These are phyloP conservation scores for Blastocrithidia nonstop DNA, from an alignment of 208 protist genomes.

Conservation along the genomic window DNA sequence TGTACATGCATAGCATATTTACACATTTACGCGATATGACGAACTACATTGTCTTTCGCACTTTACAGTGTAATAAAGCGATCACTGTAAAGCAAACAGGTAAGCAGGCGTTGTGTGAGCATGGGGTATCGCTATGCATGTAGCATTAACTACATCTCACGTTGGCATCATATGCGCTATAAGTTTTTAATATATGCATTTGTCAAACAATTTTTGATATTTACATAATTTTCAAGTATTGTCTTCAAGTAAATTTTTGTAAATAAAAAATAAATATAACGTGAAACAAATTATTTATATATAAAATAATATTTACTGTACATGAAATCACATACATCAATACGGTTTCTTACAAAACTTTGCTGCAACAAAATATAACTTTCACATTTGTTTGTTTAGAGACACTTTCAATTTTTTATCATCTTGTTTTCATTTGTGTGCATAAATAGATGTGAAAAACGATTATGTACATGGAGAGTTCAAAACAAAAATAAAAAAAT, in stretches of 20 bases:
- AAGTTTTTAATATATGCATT: not conserved
- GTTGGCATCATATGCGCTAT: not conserved
- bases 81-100: constrained; percentile 2
- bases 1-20: not conserved
- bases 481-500: not conserved
- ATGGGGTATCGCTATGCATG: not conserved
- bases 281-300: not conserved
- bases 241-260: not conserved
- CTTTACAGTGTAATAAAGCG: not conserved
- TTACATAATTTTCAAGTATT: not conserved
- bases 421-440: too few relatives aligned
- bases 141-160: not conserved
- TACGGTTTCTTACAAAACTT: too few relatives aligned
- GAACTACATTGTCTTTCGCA: not conserved
- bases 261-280: constrained; percentile 1
- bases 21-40: not conserved
- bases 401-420: too few relatives aligned
- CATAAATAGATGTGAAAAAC: not conserved
- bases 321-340: too few relatives aligned
- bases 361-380: too few relatives aligned
- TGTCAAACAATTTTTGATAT: not conserved
- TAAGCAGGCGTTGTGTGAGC: not conserved
- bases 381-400: too few relatives aligned
- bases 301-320: not conserved
- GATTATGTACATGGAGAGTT: not conserved